Base-by-base conservation (phyloP, 2,329 filamentous ascomycete genomes). In the Zymoseptoria tritici region DNA sequence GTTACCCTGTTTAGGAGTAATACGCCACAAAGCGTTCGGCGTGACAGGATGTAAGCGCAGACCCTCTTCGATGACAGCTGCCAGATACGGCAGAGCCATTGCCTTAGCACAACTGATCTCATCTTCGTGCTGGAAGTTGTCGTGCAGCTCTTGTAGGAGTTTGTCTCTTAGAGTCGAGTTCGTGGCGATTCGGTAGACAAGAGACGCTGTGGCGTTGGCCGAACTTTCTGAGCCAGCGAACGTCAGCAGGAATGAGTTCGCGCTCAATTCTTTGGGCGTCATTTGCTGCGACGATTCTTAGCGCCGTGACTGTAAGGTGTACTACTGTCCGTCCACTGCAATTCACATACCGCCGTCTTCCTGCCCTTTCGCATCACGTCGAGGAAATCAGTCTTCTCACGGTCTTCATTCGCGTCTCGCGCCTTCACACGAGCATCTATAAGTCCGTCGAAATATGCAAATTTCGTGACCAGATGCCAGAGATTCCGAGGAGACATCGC, bases 41-140 rank as follows among this genome's bases (percentile, higher is more conserved):
- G 31, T 50, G 11, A 59, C 58, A 6, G 61, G 61, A 50, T 63
- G 57, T 3, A 60, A n/a, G 8, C 61, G 54, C 46, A 63, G 52
- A 7, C 53, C 59, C 55, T 63, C 61, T 4, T 55, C 24, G n/a
- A 61, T 52, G 29, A 60, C 57, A 16, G 61, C 59, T 7, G 52
- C 13, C 3, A 63, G 50, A 36, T 61, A 63, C 19, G 49, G 49
- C 5, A 61, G 50, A 5, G 57, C 46, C 22, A 55, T 59, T 46
- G 51, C 57, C 21, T 50, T 50, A 19, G n/a, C 49, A 50, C 49
- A 19, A 16, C 49, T 50, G 49, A 50, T 50, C 16, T 50, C 49
- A 26, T 59, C 57, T 16, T 51, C 54, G 19, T 59, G 42, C 57
- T 59, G 57, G 57, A 59, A 59, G 22, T 52, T 55, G 16, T 55